Conservation (phyloP, 1,139 yeast species). For the Kodamaea plutei region DNA sequence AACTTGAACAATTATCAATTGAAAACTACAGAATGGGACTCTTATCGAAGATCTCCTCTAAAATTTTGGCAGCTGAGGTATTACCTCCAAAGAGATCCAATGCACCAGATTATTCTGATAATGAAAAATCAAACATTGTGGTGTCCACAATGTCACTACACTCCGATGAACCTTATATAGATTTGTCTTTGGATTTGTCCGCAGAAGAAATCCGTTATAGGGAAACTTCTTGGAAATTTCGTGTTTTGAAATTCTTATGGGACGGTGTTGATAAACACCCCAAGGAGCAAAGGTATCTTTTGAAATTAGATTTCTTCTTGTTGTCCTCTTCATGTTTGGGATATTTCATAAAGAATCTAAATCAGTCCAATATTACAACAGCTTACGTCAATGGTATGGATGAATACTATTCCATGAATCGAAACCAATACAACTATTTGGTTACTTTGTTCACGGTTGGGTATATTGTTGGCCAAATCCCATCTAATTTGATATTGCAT, state of each 20-base stretch:
- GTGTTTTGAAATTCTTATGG: constrained; percentile 36
- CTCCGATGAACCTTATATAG: constrained; percentile 22
- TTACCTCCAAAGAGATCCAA: constrained; percentile 4
- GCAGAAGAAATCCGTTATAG: constrained; percentile 27
- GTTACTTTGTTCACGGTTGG: constrained; percentile 56
- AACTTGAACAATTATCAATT: neutral
- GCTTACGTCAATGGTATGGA: constrained; percentile 65
- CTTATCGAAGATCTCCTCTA: constrained; percentile 2
- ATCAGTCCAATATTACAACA: constrained; percentile 44
- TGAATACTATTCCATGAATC: constrained; percentile 47
- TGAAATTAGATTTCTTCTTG: constrained; percentile 20
- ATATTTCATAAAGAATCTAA: constrained; percentile 30
- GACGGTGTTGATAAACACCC: constrained; percentile 48
- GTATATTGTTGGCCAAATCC: constrained; percentile 56
- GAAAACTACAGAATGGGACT: constrained; percentile 5
- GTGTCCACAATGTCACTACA: constrained; percentile 2
- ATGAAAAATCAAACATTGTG: constrained; percentile 5
- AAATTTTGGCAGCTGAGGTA: constrained; percentile 7
- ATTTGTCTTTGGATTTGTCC: constrained; percentile 24
- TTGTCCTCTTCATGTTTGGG: constrained; percentile 20
- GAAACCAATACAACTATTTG: constrained; percentile 53
- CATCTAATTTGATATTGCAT: constrained; percentile 52
- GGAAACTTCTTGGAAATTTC: constrained; percentile 22
- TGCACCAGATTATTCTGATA: neutral
- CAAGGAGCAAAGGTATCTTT: constrained; percentile 17